phyloP scores from a whole-genome alignment of 2,329 filamentous ascomycete genomes.

The Alternaria alternata region DNA sequence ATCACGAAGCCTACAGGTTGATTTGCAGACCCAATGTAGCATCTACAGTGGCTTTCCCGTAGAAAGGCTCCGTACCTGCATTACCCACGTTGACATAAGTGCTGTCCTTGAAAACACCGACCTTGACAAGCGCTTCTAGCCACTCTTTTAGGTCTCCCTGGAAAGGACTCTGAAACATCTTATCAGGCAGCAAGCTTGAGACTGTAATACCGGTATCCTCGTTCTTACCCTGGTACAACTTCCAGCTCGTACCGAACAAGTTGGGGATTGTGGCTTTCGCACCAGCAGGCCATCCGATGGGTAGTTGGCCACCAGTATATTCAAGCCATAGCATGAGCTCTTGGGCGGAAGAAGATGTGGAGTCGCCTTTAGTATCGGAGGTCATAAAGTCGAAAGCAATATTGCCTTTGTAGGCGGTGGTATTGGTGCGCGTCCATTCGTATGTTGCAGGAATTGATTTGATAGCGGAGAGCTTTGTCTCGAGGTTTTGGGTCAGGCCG shows the following conservation, averaged over 20 bases:
- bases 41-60: constrained; percentile 30
- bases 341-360: constrained; percentile 50
- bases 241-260: constrained; percentile 52
- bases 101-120: constrained; percentile 47
- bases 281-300: constrained; percentile 51
- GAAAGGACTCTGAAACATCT: constrained; percentile 52
- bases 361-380: constrained; percentile 54
- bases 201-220: constrained; percentile 56
- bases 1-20: constrained; percentile 13
- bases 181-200: constrained; percentile 49
- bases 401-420: constrained; percentile 55
- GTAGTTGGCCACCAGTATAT: constrained; percentile 56
- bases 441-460: constrained; percentile 53
- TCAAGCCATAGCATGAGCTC: constrained; percentile 59
- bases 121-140: constrained; percentile 50
- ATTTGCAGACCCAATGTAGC: constrained; percentile 34
- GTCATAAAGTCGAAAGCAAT: constrained; percentile 58
- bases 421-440: constrained; percentile 52
- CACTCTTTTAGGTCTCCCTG: constrained; percentile 55
- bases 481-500: constrained; percentile 54
- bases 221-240: constrained; percentile 55
- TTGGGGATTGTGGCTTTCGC: constrained; percentile 28
- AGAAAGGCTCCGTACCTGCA: constrained; percentile 43
- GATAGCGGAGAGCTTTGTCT: constrained; percentile 52
- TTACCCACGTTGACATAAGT: constrained; percentile 58